Evolutionary conservation across 495 filamentous ascomycete genomes (phyloP).

Genomic region (Oidiodendron maius): DNA sequence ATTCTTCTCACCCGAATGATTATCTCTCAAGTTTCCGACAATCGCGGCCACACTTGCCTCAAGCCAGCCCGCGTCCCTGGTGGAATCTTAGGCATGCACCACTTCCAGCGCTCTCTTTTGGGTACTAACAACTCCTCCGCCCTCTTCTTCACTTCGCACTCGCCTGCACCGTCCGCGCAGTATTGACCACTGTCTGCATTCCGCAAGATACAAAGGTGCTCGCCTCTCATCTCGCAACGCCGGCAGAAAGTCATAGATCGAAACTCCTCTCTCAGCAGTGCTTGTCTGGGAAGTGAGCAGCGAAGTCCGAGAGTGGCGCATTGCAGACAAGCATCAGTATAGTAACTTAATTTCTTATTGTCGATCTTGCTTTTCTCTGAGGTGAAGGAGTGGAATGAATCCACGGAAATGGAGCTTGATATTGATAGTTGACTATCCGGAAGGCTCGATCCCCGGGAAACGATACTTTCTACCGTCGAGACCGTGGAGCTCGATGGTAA

Average conservation of each 20-base stretch:
- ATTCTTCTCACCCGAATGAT: too few species aligned
- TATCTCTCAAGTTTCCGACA: too few species aligned
- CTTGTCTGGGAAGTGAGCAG: conserved; percentile 1
- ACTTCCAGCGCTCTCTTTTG: neutral
- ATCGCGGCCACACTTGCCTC: neutral
- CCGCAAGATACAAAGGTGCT: neutral
- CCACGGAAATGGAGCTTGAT: conserved; percentile 21
- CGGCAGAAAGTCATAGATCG: neutral
- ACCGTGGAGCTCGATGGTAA: neutral
- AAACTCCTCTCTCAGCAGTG: neutral
- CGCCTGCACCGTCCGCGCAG: neutral
- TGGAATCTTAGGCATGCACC: neutral
- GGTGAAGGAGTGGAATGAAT: conserved; percentile 22
- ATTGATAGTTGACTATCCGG: neutral
- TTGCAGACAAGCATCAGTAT: conserved; percentile 7
- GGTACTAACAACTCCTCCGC: neutral
- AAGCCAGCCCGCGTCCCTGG: neutral
- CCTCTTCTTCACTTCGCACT: neutral
- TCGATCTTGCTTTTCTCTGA: neutral
- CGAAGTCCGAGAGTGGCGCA: neutral
- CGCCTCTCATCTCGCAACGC: conserved; percentile 1
- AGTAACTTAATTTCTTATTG: neutral
- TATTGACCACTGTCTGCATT: neutral
- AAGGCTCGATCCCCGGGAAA: neutral
- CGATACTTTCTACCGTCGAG: neutral